phyloP scores from a whole-genome alignment of 2,329 filamentous ascomycete species.

The Dothidotthia symphoricarpi region DNA sequence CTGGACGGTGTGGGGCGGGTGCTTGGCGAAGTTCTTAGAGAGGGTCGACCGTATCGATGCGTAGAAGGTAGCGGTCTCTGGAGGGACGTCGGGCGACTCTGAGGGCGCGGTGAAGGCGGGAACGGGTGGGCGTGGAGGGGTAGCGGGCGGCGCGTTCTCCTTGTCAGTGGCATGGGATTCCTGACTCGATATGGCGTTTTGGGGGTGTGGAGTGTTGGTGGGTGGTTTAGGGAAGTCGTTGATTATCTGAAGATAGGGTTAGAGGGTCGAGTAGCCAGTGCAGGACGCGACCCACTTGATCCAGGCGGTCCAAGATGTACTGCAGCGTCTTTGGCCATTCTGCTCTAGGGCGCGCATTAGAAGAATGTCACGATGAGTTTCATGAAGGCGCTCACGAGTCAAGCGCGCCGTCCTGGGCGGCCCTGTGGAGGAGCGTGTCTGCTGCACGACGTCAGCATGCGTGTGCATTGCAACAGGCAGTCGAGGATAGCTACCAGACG shows the following conservation, averaged over 20 bases:
- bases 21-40: constrained; percentile 63
- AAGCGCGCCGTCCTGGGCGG: constrained; percentile 59
- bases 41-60: constrained; percentile 53
- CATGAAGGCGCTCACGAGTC: constrained; percentile 52
- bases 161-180: constrained; percentile 63
- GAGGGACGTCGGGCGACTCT: constrained; percentile 27
- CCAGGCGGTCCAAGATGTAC: constrained; percentile 65
- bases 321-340: constrained; percentile 68
- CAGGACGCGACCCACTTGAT: constrained; percentile 52
- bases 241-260: constrained; percentile 59
- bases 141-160: constrained; percentile 61
- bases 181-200: constrained; percentile 31
- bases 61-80: constrained; percentile 35
- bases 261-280: neutral
- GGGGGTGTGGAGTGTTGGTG: constrained; percentile 33
- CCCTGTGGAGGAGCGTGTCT: constrained; percentile 55
- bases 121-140: constrained; percentile 42
- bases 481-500: constrained; percentile 7
- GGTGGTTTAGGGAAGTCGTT: constrained; percentile 70
- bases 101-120: constrained; percentile 44
- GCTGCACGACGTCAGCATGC: constrained; percentile 26
- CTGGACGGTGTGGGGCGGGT: constrained; percentile 90
- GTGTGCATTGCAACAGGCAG: no score
- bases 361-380: constrained; percentile 1
- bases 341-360: constrained; percentile 53